Base-by-base conservation (phyloP, 495 filamentous ascomycete species). In the Chlorociboria aeruginascens region DNA sequence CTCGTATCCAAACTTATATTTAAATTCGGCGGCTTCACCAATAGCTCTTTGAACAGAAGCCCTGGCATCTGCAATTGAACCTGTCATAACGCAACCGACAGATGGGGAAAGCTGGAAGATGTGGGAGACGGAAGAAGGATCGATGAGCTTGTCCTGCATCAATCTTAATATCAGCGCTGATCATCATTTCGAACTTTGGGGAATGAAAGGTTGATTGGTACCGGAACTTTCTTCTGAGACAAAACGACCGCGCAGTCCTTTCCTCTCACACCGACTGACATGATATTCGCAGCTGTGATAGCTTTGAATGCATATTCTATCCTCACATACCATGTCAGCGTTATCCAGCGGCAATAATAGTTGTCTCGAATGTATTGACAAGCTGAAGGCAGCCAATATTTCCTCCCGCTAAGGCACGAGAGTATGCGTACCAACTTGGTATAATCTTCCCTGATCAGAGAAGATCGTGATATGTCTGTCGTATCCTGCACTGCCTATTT, bases 241-340 rank as follows among this genome's bases (percentile, higher is more conserved):
- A 98, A 70, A 13, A 98, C 86, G 17, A 98, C 92, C 10, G 93
- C 90, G 64, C 90, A 97, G 70, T 86, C 78, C 72, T 97, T 97
- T 63, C 92, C 92, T 65, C 89, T 77, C 51, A 98, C 79, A 51
- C 92, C 93, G 64, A 98, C 79, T 50, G 92, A 92, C 67, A 92
- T 97, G 65, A 97, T 98, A 65, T 97, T 97, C 39, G 92, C 92
- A 41, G 92, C 89, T 54, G 90, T 97, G 69, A 98, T 98, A 35
- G 92, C 92, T 71, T 98, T 98, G 81, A 98, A 98, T 47, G 92
- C 92, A 95, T 98, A 98, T 78, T 98, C 92, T 97, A 46, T 58
- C 28, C 8, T 45, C 32, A 43, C 12, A 40, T 45, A 44, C 12
- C 13, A 29, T 29, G 32, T 51, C 28, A 48, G 40, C 40, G 25